Conservation (phyloP, 306 rosid species). For the Amphicarpaea edgeworthii region DNA sequence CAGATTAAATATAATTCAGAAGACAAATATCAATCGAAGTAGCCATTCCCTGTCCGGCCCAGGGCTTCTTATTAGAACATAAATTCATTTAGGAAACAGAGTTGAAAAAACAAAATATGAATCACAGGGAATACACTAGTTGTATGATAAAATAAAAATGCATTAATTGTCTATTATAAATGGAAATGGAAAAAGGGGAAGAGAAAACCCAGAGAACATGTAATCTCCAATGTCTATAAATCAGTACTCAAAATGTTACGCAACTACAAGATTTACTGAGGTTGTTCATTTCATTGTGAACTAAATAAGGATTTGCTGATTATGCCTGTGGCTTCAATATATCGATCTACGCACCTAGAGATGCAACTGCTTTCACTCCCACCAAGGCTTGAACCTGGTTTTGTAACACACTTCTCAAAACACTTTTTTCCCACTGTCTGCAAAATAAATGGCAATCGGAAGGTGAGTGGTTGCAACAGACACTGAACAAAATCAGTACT, state of each 20-base stretch:
- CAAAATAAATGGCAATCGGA: constrained; percentile 25
- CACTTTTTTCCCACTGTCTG: constrained; percentile 91
- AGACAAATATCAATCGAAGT: too few species aligned
- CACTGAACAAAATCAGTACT: neutral
- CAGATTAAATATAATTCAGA: too few species aligned
- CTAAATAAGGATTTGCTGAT: constrained; percentile 78
- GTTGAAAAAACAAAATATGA: neutral
- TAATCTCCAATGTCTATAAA: constrained; percentile 24
- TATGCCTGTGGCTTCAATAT: constrained; percentile 93
- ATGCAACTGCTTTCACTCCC: constrained; percentile 91
- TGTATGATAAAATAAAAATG: constrained; percentile 1
- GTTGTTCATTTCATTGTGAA: constrained; percentile 49
- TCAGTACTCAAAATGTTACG: constrained; percentile 20
- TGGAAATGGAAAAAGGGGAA: neutral
- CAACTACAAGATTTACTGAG: constrained; percentile 3
- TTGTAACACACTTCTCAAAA: constrained; percentile 89
- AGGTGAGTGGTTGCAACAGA: neutral
- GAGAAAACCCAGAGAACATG: neutral
- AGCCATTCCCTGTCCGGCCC: too few species aligned
- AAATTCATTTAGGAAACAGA: neutral
- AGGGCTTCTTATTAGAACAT: neutral
- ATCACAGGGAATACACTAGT: constrained; percentile 12
- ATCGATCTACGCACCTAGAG: constrained; percentile 95
- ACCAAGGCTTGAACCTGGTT: constrained; percentile 91
- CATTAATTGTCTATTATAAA: constrained; percentile 23